These are phyloP conservation scores for Symbiodinium natans DNA, from an alignment of 73 alveolate species.

Conservation along the genomic window DNA sequence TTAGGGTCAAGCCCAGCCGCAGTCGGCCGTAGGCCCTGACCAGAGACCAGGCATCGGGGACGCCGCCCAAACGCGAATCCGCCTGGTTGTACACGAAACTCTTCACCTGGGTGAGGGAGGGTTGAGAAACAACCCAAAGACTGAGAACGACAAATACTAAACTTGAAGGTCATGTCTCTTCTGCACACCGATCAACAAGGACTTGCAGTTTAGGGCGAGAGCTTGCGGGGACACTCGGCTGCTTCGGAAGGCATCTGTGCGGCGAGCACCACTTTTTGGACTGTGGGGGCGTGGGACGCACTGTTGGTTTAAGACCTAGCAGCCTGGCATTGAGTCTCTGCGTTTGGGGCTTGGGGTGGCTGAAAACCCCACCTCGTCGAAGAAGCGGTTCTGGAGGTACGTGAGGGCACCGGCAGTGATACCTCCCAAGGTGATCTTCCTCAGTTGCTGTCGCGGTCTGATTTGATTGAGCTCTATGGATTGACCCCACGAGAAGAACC, in stretches of 20 bases:
- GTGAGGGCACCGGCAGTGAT: conserved; percentile 58
- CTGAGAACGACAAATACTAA: too few relatives aligned
- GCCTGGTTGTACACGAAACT: conserved; percentile 51
- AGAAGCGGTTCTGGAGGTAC: conserved; percentile 57
- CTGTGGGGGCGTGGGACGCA: too few relatives aligned
- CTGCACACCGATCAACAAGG: too few relatives aligned
- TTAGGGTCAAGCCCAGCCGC: neutral
- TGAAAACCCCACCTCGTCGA: conserved; percentile 19
- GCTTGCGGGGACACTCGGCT: too few relatives aligned
- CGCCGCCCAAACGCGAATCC: conserved; percentile 47
- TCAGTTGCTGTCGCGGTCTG: neutral
- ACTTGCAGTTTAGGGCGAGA: too few relatives aligned
- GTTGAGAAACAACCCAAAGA: too few relatives aligned
- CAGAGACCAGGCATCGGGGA: conserved; percentile 85
- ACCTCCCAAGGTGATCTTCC: conserved; percentile 49
- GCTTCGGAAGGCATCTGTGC: too few relatives aligned
- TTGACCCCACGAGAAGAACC: neutral
- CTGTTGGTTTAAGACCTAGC: too few relatives aligned
- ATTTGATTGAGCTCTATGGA: neutral
- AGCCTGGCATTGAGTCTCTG: too few relatives aligned
- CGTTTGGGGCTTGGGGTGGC: too few relatives aligned
- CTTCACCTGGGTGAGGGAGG: conserved; percentile 34
- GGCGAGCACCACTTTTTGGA: too few relatives aligned
- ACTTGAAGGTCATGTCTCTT: too few relatives aligned
- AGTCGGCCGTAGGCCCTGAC: conserved; percentile 83